phyloP scores from a whole-genome alignment of 371 early-diverging fungal genomes.

The Mortierella sp. region DNA sequence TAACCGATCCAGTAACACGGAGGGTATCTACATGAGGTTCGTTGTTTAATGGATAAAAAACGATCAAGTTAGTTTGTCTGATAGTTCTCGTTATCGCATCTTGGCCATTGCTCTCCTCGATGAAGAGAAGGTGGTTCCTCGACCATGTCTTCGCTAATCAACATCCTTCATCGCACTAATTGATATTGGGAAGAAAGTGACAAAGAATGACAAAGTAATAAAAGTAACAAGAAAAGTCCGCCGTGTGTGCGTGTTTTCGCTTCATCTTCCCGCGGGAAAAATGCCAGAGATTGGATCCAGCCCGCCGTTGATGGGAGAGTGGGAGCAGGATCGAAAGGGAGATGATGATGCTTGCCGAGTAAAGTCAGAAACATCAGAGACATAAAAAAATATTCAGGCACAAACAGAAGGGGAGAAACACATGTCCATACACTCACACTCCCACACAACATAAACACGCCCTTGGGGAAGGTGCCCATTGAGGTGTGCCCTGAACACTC shows the following conservation, averaged over 20 bases:
- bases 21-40: slow-evolving; percentile 36
- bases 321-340: not conserved
- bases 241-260: not conserved
- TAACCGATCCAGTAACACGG: slow-evolving; percentile 52
- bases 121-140: not conserved
- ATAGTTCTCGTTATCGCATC: not conserved
- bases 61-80: not conserved
- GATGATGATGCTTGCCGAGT: not conserved
- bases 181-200: not conserved
- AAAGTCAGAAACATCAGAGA: not conserved
- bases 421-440: not conserved
- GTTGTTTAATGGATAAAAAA: too few species aligned
- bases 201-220: not conserved
- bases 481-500: not conserved
- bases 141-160: not conserved
- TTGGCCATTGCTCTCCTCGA: not conserved
- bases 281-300: not conserved
- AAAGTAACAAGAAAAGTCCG: not conserved
- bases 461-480: not conserved
- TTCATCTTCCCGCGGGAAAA: slow-evolving; percentile 9
- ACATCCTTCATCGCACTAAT: not conserved
- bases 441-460: not conserved
- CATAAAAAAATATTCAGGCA: not conserved
- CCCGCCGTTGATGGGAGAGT: not conserved
- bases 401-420: not conserved